Conservation (phyloP, 1,284 basidiomycete species). For the Ceratobasidium sp. region DNA sequence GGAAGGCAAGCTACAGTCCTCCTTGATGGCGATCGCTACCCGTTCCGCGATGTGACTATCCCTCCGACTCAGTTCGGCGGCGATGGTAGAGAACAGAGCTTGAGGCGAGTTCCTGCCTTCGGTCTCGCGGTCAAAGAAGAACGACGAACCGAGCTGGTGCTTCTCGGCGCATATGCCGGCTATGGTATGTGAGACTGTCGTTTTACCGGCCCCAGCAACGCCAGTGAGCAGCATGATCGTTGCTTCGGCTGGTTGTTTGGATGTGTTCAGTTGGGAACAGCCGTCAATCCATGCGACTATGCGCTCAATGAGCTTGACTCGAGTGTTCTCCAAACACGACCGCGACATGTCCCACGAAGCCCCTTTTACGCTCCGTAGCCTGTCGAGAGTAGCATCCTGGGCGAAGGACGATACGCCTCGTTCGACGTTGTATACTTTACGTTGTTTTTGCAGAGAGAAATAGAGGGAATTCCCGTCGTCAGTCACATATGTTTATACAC, state of each 20-base stretch:
- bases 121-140: constrained; percentile 4
- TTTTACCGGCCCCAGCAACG: constrained; percentile 43
- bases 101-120: neutral
- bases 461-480: neutral
- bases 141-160: constrained; percentile 38
- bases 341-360: neutral
- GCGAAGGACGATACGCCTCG: no score
- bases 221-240: constrained; percentile 32
- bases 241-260: no score
- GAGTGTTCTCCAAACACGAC: neutral
- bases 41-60: neutral
- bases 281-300: neutral
- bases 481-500: no score
- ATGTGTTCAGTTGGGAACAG: neutral
- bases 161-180: neutral
- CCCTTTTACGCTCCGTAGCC: neutral
- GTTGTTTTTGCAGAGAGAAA: neutral
- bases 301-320: neutral
- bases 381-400: constrained; percentile 7
- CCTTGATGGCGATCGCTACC: neutral
- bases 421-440: neutral
- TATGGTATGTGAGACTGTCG: constrained; percentile 10
- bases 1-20: neutral
- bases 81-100: neutral
- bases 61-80: neutral